Base-by-base conservation (phyloP, 208 protist species). In the Crithidia mellificae region DNA sequence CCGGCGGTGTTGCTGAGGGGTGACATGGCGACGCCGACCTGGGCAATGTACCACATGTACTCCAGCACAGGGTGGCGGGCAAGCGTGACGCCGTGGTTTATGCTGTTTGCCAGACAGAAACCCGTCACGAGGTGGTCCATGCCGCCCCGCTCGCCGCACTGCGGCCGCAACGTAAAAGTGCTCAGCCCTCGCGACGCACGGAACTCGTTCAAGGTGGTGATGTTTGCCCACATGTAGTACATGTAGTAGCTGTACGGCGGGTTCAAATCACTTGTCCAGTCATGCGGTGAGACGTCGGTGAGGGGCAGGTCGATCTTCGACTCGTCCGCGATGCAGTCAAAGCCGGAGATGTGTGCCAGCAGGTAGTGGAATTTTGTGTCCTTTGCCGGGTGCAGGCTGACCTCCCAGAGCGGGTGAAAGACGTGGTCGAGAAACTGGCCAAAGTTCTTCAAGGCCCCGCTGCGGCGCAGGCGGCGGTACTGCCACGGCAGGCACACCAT, bases 241-340 rank as follows among this genome's bases (percentile, higher is more conserved):
- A 97, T 77, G 76, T 99, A 99, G 79, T 99, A 99, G 53, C 95
- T 94, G 81, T 99, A 99, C 19, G 98, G 98, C 36, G 99, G 99
- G 85, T 99, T 99, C 50, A 95, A 85, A 19, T 93, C 77, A 5
- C 81, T 57, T 24, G 82, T 96, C 98, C 98, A 99, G 29, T 96
- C 84, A 74, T 83, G 85, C 63, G 98, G 96, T 29, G 83, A 88
- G n/a, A 95, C 66, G 24, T 81, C 70, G 1, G 73, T 83, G 66
- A 97, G 92, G 20, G 84, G 83, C 27, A 84, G 62, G 59, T 99
- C 98, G 27, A 96, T 78, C 53, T 96, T 98, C 29, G 87, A 89
- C 81, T 99, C 98, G 85, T 99, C 99, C 80, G 99, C 98, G 6
- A 99, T 98, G 36, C 87, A 98, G 86, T 99, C 98, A 76, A 99